Percentiles rank a stretch among this genome's conserved stretches.
Conservation (phyloP, 495 filamentous ascomycete genomes). For the Pyrenula aspistea region DNA sequence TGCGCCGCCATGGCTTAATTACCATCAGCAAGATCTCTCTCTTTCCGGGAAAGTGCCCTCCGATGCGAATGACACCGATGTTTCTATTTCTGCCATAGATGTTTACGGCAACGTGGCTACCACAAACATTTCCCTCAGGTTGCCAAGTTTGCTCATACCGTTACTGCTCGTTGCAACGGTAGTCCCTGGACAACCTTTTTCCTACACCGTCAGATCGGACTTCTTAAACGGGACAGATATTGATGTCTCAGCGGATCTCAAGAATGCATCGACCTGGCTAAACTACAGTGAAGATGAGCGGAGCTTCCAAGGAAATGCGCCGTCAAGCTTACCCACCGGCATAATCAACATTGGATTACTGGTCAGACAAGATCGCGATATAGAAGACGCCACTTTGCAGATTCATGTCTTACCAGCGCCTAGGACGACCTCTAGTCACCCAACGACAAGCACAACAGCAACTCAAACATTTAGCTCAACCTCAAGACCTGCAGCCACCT, state of each 20-base stretch:
- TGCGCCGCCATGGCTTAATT: conserved; percentile 56
- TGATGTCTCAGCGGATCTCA: conserved; percentile 40
- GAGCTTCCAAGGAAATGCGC: conserved; percentile 52
- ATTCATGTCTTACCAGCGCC: conserved; percentile 30
- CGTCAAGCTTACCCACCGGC: conserved; percentile 12
- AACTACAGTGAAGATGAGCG: conserved; percentile 44
- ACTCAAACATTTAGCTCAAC: background rate
- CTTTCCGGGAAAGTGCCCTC: conserved; percentile 53
- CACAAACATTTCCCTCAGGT: conserved; percentile 48
- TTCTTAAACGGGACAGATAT: conserved; percentile 39
- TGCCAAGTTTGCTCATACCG: conserved; percentile 32
- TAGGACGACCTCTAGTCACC: background rate
- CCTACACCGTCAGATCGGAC: conserved; percentile 46
- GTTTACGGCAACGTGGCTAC: conserved; percentile 50
- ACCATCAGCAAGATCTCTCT: conserved; percentile 49
- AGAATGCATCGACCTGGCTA: conserved; percentile 50
- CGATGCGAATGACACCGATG: conserved; percentile 41
- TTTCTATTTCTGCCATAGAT: conserved; percentile 56
- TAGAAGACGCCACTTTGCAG: conserved; percentile 33
- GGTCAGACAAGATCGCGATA: conserved; percentile 32
- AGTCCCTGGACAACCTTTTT: conserved; percentile 51
- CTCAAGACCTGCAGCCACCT: background rate
- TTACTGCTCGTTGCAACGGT: conserved; percentile 35
- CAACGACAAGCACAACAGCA: conserved; percentile 2
- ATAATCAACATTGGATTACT: conserved; percentile 28